These are phyloP conservation scores for Colletotrichum lini DNA, from an alignment of 2,329 filamentous ascomycete genomes.

Conservation along the genomic window DNA sequence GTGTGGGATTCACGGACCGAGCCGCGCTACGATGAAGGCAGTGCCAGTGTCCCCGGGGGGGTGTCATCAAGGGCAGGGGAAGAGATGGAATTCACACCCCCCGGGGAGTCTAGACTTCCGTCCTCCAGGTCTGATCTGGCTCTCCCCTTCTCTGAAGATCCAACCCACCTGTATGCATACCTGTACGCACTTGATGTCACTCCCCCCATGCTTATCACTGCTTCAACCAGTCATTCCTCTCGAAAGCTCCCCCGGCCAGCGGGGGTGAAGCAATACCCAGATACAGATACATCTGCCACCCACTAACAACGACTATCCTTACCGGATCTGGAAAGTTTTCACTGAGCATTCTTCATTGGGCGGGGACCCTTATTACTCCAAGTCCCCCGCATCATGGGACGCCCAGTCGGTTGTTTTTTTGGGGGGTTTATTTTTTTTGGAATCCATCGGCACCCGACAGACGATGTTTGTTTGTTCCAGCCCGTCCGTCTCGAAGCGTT, in stretches of 20 bases:
- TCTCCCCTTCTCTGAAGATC: slow-evolving; percentile 5
- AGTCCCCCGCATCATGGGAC: slow-evolving; percentile 9
- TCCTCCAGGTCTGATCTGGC: not conserved
- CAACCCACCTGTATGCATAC: not conserved
- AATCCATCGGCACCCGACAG: slow-evolving; percentile 11
- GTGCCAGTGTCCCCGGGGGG: not conserved
- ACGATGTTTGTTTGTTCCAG: not conserved
- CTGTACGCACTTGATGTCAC: slow-evolving; percentile 7
- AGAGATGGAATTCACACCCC: slow-evolving; percentile 1
- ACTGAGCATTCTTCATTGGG: slow-evolving; percentile 20
- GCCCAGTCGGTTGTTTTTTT: not conserved
- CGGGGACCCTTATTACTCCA: not conserved
- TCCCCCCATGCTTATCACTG: slow-evolving; percentile 15
- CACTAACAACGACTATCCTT: slow-evolving; percentile 1
- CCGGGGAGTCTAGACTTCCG: slow-evolving; percentile 10
- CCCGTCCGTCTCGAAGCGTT: no score
- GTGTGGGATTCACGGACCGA: slow-evolving; percentile 26
- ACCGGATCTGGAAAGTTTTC: slow-evolving; percentile 21
- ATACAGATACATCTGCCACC: not conserved
- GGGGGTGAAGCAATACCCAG: not conserved
- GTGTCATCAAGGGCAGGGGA: not conserved
- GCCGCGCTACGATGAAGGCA: slow-evolving; percentile 2
- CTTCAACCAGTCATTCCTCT: not conserved
- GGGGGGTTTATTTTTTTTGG: not conserved
- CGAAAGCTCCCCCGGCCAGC: slow-evolving; percentile 1